Evolutionary conservation across 352 stramenopile species (phyloP), one percentile per base, ranked within the genome.

Genomic region (Globisporangium uncinulatum): DNA sequence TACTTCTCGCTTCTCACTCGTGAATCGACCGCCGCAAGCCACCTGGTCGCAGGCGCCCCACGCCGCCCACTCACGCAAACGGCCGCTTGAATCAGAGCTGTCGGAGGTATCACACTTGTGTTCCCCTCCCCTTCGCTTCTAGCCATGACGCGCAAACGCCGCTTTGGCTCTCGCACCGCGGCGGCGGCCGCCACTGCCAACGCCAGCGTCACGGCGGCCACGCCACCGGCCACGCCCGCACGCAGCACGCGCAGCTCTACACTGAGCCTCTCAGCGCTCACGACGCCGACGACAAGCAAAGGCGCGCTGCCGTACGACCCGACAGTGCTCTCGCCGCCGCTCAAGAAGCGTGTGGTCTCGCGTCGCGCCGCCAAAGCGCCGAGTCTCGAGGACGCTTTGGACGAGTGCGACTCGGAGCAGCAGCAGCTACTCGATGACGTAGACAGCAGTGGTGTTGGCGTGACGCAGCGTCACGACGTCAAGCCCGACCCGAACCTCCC

Each of bases 401-500:
- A 62, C 6, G 51, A 66, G 39, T 39, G 42, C 19, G 58, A 64
- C 37, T 32, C 36, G 7, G 42, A 44, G 3, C 36, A 61, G 52
- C 9, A 65, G 51, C 43, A 63, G 56, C 51, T 20, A 15, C 7
- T 6, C 19, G 19, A 20, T 17, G 19, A 21, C n/a, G 19, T 10
- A 13, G 43, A 17, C 7, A 4, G 43, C 21, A 6, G 34, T 39
- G 34, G 34, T 39, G 34, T 6, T 13, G 34, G 34, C 34, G n/a
- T 9, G 17, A 17, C 29, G 43, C 42, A 13, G 14, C 45, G 67
- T n/a, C 57, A 67, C 45, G 56, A 70, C 44, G 71, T 83, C 31
- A 69, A 71, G 37, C 79, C 79, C 1, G 79, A 89, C 54, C 70
- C 76, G 50, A 72, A 87, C 47, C 45, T 89, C 17, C 66, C 72